Conservation (phyloP, 768 basidiomycete species). For the Rhizopogon vulgaris region DNA sequence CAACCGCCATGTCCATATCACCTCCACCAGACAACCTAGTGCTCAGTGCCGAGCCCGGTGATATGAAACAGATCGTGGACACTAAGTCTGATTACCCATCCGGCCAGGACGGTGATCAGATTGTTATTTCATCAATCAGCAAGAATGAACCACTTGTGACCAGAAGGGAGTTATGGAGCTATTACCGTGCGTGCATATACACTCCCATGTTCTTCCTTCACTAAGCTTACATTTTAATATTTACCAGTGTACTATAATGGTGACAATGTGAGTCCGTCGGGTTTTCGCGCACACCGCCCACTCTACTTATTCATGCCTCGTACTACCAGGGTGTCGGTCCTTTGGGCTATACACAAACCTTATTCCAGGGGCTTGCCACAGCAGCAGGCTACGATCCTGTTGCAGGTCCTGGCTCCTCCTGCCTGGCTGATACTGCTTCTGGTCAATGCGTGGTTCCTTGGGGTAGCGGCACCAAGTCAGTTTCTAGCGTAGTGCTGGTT, state of each 20-base stretch:
- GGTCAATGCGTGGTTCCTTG: slow-evolving; percentile 77
- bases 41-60: not conserved
- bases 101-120: slow-evolving; percentile 6
- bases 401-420: slow-evolving; percentile 65
- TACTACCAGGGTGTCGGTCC: slow-evolving; percentile 59
- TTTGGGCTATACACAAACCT: slow-evolving; percentile 59
- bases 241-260: slow-evolving; percentile 73
- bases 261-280: slow-evolving; percentile 49
- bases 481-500: slow-evolving; percentile 71
- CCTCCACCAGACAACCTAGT: slow-evolving; percentile 4
- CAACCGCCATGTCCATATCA: slow-evolving; percentile 8
- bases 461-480: slow-evolving; percentile 64
- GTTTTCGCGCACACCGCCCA: not conserved
- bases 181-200: slow-evolving; percentile 49
- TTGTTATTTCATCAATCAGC: slow-evolving; percentile 34
- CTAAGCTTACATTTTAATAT: too few species aligned
- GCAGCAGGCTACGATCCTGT: slow-evolving; percentile 71
- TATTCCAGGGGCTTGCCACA: slow-evolving; percentile 68
- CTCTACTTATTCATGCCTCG: not conserved
- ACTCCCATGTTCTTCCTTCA: not conserved
- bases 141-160: slow-evolving; percentile 66
- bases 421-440: slow-evolving; percentile 47
- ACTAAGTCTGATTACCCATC: slow-evolving; percentile 3
- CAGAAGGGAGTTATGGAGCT: slow-evolving; percentile 71
- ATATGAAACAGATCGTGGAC: slow-evolving; percentile 9